These are phyloP conservation scores for Collybia nuda DNA, from an alignment of 768 basidiomycete species.

Conservation along the genomic window DNA sequence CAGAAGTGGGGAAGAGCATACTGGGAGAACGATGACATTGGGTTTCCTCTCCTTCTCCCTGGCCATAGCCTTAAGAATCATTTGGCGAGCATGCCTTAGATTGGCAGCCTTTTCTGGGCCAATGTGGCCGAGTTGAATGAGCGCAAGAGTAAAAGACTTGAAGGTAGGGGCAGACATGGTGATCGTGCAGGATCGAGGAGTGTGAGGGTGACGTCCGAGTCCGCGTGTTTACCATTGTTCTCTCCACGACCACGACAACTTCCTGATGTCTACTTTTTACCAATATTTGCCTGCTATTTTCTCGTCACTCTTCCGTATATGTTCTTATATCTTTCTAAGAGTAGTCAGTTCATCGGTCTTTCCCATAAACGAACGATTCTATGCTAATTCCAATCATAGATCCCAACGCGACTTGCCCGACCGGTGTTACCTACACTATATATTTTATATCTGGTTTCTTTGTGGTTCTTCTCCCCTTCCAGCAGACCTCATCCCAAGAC, in stretches of 20 bases:
- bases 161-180: slow-evolving; percentile 27
- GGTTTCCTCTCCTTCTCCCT: slow-evolving; percentile 54
- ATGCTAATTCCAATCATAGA: slow-evolving; percentile 22
- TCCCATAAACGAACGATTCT: neutral
- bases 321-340: slow-evolving; percentile 48
- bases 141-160: slow-evolving; percentile 80
- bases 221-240: neutral
- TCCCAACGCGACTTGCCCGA: slow-evolving; percentile 35
- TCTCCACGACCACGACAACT: neutral
- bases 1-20: slow-evolving; percentile 29
- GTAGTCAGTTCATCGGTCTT: slow-evolving; percentile 33
- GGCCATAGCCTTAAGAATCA: slow-evolving; percentile 70
- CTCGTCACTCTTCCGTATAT: slow-evolving; percentile 40
- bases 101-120: slow-evolving; percentile 74
- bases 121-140: slow-evolving; percentile 85
- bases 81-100: slow-evolving; percentile 77
- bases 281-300: slow-evolving; percentile 19
- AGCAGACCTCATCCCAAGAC: neutral
- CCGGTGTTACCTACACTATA: slow-evolving; percentile 30
- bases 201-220: neutral
- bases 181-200: neutral
- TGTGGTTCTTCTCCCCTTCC: slow-evolving; percentile 12
- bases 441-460: slow-evolving; percentile 22
- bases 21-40: slow-evolving; percentile 83
- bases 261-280: neutral